Base-by-base conservation (phyloP, 2,329 filamentous ascomycete genomes). In the Penicillium sp. region DNA sequence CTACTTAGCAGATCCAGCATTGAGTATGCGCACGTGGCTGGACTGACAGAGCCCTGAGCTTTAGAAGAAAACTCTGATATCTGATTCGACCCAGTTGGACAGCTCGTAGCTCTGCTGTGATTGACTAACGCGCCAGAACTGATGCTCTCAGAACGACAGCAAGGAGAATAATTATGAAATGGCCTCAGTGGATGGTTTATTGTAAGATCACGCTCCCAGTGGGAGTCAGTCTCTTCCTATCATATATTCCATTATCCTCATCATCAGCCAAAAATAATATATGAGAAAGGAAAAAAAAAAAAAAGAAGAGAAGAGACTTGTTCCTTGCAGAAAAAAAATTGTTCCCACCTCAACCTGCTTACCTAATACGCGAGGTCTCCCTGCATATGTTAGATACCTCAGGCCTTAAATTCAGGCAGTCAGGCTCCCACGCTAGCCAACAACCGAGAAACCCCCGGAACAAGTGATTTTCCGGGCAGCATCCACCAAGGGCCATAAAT, bases 151-250 rank as follows among this genome's bases (percentile, higher is more conserved):
- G 7, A 6, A 37, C 4, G n/a, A 58, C 9, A 47, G 55, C 62
- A 49, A 64, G 44, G 53, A 54, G 50, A 59, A 63, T 42, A n/a
- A 56, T 55, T 55, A 55, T 59, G 60, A 50, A 50, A 56, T 68
- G 75, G 78, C 74, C 74, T 80, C 78, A 79, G 78, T 76, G 75
- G 70, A 75, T 76, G 73, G 73, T 75, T 73, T 73, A 71, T 71
- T 62, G 58, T 76, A 63, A 79, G 76, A 79, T 79, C 78, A 79
- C 70, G 53, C 71, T 72, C 76, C 72, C 70, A 70, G 37, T 65
- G 56, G 69, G 73, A 77, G 72, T 81, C 79, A 81, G 78, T 78
- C 79, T 81, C 79, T 81, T 81, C 79, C 79, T 81, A 81, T 81
- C 78, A 77, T 78, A 75, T 69, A 67, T 71, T 76, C 70, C 72